Evolutionary conservation across 2,329 filamentous ascomycete species (phyloP).

Genomic region (Apiospora marii): DNA sequence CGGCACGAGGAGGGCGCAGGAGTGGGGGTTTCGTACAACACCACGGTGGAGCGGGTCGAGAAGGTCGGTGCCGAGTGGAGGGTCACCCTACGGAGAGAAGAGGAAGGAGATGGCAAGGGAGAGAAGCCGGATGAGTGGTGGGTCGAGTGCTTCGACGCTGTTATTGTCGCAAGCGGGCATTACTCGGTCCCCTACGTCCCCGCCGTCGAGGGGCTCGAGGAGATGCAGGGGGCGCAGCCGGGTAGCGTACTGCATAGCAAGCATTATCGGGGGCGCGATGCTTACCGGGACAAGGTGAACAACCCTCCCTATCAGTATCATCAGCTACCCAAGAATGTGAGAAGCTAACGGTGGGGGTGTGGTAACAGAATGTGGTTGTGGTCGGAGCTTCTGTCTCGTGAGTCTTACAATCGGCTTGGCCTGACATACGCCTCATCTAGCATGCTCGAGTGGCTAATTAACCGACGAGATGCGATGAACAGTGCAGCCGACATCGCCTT

Average conservation of each 20-base stretch:
- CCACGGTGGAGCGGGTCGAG: constrained; percentile 66
- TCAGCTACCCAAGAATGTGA: too few relatives aligned
- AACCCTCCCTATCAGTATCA: neutral
- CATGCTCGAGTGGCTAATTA: neutral
- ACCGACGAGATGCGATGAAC: too few relatives aligned
- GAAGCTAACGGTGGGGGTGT: constrained; percentile 11
- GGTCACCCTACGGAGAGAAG: constrained; percentile 56
- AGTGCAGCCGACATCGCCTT: constrained; percentile 59
- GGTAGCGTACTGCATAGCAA: constrained; percentile 64
- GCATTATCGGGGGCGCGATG: constrained; percentile 56
- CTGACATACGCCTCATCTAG: too few relatives aligned
- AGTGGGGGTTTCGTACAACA: constrained; percentile 59
- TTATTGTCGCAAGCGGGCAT: constrained; percentile 37
- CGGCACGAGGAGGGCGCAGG: constrained; percentile 55
- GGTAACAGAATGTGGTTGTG: constrained; percentile 61
- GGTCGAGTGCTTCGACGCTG: constrained; percentile 58
- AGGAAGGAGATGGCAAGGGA: constrained; percentile 34
- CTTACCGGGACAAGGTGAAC: constrained; percentile 54
- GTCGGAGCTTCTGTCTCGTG: constrained; percentile 69
- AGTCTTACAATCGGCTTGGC: neutral
- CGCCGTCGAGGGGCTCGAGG: constrained; percentile 55
- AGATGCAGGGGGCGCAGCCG: constrained; percentile 53
- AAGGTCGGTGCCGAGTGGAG: constrained; percentile 60
- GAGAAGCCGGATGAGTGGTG: constrained; percentile 63
- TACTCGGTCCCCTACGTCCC: constrained; percentile 65